phyloP scores from a whole-genome alignment of 106 monocot species.

The Posidonia australis region DNA sequence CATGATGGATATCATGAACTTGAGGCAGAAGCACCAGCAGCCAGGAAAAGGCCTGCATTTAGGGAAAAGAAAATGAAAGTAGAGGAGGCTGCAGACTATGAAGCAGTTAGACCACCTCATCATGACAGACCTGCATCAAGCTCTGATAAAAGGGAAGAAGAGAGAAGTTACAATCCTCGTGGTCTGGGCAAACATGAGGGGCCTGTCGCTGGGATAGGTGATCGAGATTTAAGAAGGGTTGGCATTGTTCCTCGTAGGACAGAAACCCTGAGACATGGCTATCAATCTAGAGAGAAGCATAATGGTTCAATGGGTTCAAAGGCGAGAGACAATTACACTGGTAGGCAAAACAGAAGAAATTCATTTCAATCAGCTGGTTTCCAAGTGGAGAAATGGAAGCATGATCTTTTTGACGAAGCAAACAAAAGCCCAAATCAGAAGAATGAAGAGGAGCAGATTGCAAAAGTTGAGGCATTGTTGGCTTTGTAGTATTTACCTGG shows the following conservation, averaged over 20 bases:
- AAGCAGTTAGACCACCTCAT: not conserved
- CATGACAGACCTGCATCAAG: conserved; percentile 9
- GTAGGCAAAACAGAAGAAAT: conserved; percentile 20
- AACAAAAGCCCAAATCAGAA: conserved; percentile 57
- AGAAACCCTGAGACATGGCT: conserved; percentile 10
- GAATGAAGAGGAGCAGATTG: conserved; percentile 91
- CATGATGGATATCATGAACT: conserved; percentile 53
- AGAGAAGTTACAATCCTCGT: conserved; percentile 10
- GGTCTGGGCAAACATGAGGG: conserved; percentile 17
- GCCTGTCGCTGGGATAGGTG: conserved; percentile 15
- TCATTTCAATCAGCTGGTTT: conserved; percentile 11
- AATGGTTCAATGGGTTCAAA: conserved; percentile 14
- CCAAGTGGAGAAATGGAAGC: conserved; percentile 82
- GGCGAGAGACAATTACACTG: conserved; percentile 31
- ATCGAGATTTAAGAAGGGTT: conserved; percentile 20
- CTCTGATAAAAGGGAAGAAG: conserved; percentile 26
- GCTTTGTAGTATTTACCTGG: conserved; percentile 16
- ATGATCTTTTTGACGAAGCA: conserved; percentile 75
- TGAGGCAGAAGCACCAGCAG: conserved; percentile 27
- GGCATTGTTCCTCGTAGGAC: conserved; percentile 14
- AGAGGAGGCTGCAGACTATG: conserved; percentile 14
- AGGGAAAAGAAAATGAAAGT: conserved; percentile 44
- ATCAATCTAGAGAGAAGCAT: conserved; percentile 34
- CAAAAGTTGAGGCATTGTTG: conserved; percentile 76
- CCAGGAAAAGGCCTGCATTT: conserved; percentile 53